phyloP scores from a whole-genome alignment of 805 yeast genomes.

The Barnettozyma botsteinii region DNA sequence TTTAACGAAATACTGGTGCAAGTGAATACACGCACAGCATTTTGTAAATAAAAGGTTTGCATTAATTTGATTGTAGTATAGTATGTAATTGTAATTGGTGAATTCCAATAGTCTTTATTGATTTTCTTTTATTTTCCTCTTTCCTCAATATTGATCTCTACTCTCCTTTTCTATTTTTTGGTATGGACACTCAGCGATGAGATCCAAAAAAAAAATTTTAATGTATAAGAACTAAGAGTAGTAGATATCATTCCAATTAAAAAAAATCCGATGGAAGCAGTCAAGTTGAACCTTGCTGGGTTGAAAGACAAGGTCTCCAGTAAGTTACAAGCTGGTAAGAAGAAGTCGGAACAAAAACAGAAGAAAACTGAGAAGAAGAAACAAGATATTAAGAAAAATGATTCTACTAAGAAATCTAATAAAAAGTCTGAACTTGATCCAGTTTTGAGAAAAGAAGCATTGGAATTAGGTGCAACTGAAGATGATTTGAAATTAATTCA shows the following conservation, averaged over 20 bases:
- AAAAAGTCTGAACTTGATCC: conserved; percentile 13
- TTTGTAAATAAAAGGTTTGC: conserved; percentile 4
- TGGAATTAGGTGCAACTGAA: conserved; percentile 80
- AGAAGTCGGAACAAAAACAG: conserved; percentile 21
- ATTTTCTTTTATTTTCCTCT: not conserved
- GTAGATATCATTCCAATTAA: not conserved
- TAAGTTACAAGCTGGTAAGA: conserved; percentile 34
- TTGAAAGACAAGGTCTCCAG: conserved; percentile 59
- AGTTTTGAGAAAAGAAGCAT: conserved; percentile 61
- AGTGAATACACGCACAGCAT: conserved; percentile 4
- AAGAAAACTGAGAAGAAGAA: conserved; percentile 15
- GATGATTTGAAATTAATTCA: conserved; percentile 66
- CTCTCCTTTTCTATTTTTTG: too few species aligned
- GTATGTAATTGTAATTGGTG: not conserved
- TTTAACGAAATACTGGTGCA: too few species aligned
- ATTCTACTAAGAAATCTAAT: not conserved
- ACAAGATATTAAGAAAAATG: not conserved
- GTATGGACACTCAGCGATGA: conserved; percentile 12
- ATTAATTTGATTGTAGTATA: conserved; percentile 2
- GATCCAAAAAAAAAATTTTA: conserved; percentile 9
- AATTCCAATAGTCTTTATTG: too few species aligned
- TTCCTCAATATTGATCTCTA: not conserved
- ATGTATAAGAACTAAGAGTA: too few species aligned
- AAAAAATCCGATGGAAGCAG: conserved; percentile 19
- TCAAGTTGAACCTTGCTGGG: conserved; percentile 37